phyloP scores from a whole-genome alignment of 352 stramenopile genomes.

The Phytophthora meadii region DNA sequence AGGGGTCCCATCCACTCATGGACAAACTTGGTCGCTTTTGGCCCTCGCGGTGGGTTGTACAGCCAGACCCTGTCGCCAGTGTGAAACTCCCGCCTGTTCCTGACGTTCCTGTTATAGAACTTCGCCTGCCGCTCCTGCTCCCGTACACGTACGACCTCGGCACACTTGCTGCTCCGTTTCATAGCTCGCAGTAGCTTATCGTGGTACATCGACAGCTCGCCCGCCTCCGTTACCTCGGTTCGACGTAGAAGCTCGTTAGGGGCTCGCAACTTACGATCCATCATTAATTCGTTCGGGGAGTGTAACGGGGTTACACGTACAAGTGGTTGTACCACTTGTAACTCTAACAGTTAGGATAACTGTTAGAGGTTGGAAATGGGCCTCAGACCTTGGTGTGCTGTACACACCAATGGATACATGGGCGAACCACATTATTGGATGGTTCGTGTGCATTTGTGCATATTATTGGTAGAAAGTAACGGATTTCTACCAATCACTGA shows the following conservation, averaged over 20 bases:
- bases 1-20: background rate
- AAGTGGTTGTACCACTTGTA: no score
- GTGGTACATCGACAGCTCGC: background rate
- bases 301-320: no score
- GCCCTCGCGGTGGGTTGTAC: background rate
- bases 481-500: no score
- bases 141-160: background rate
- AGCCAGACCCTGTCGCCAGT: background rate
- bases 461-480: no score
- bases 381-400: no score
- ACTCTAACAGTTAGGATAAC: no score
- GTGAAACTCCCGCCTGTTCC: background rate
- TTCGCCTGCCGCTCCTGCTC: background rate
- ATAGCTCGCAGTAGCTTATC: background rate
- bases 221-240: background rate
- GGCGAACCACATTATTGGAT: no score
- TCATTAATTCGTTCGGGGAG: background rate
- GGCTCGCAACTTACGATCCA: background rate
- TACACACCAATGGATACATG: no score
- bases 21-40: constrained; percentile 2
- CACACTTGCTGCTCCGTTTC: background rate
- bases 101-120: background rate
- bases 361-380: no score
- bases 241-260: background rate
- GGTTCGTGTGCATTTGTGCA: no score